Base-by-base conservation (phyloP, 495 filamentous ascomycete genomes). In the Evansstolkia leycettana region DNA sequence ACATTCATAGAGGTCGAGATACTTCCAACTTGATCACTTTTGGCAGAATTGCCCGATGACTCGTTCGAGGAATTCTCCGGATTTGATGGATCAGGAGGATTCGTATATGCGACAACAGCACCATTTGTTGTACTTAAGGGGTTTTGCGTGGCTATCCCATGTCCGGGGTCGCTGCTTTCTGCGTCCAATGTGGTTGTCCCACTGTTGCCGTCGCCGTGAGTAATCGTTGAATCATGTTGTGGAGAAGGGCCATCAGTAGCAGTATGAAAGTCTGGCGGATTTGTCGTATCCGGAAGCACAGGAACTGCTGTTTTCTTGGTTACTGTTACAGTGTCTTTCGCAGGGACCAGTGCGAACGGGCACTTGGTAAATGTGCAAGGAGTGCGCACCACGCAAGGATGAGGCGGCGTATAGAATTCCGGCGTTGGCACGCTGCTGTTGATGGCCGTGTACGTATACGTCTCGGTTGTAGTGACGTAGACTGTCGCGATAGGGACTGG, bases 221-320 rank as follows among this genome's bases (percentile, higher is more conserved):
- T 23, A 23, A 4, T 23, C 5, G 4, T 9, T 9, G 20, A 23
- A 9, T 23, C 20, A 23, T 9, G 20, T 9, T 23, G 20, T 9
- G 20, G 20, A 25, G 16, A 11, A 28, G 16, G 14, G 19, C 35
- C 14, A 6, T 25, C 2, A 12, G 24, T 29, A 28, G 14, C 16
- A 5, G 27, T 37, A 13, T 10, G 14, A 7, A 33, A 33, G 6
- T 2, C 7, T 15, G 31, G n/a, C 15, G 31, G 5, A 19, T 18
- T 28, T 11, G 19, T 7, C 8, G 23, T 23, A 9, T 23, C 19
- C 11, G 35, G 35, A 10, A 25, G 20, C 0, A 28, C 39, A 2
- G 31, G 13, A 5, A 45, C 32, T 8, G 38, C 25, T 16, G 31
- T 41, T 15, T 33, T 33, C 19, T 33, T 33, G n/a, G 31, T 33